Evolutionary conservation across 345 rosid species (phyloP).

Genomic region (Citrus cavaleriei): DNA sequence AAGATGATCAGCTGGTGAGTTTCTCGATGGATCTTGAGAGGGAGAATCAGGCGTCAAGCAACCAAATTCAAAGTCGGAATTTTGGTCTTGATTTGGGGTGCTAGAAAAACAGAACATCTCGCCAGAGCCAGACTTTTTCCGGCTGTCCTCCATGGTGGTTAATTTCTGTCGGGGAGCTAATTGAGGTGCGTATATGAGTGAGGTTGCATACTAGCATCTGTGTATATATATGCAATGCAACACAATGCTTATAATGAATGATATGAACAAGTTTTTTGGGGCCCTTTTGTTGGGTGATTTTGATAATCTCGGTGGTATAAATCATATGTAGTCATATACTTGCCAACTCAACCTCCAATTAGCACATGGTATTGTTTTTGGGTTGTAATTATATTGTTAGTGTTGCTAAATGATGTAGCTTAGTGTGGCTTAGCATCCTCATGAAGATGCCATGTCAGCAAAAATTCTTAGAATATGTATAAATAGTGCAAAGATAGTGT

Average conservation of each 20-base stretch:
- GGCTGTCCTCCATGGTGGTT: constrained; percentile 28
- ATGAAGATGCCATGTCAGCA: constrained; percentile 10
- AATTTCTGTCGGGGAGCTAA: background rate
- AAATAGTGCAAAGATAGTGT: no score
- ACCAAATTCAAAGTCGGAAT: constrained; percentile 71
- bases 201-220: background rate
- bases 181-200: background rate
- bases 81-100: constrained; percentile 30
- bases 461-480: background rate
- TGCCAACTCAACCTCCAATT: constrained; percentile 23
- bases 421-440: background rate
- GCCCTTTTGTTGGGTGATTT: constrained; percentile 2
- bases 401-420: constrained; percentile 21
- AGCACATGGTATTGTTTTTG: constrained; percentile 2
- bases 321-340: constrained; percentile 21
- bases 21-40: constrained; percentile 37
- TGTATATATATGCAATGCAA: constrained; percentile 14
- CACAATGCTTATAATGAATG: background rate
- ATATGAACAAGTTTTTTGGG: background rate
- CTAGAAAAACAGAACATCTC: constrained; percentile 47
- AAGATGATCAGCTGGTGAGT: constrained; percentile 84
- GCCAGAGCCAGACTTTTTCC: constrained; percentile 17
- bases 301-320: constrained; percentile 11
- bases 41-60: constrained; percentile 58
- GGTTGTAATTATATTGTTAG: constrained; percentile 18